Conservation (phyloP, 805 yeast species). For the Candida gorgasii region DNA sequence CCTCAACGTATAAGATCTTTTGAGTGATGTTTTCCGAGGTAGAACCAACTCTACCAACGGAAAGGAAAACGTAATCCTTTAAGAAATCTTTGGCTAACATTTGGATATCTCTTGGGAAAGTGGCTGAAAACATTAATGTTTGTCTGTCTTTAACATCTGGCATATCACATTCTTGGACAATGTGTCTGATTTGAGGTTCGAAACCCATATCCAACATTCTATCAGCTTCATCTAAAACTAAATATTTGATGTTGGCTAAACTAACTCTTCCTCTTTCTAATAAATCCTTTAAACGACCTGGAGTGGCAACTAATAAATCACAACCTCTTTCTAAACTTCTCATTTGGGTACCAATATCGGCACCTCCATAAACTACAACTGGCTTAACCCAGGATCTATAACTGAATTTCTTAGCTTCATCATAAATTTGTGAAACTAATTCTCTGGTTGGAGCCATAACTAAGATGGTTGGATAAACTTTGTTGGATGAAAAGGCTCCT, state of each 20-base stretch:
- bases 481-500: constrained; percentile 61
- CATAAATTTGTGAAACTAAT: constrained; percentile 93
- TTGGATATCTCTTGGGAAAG: constrained; percentile 98
- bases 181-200: constrained; percentile 98
- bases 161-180: constrained; percentile 98
- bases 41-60: constrained; percentile 99
- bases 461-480: constrained; percentile 91
- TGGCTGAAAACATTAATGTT: constrained; percentile 97
- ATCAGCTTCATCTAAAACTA: constrained; percentile 98
- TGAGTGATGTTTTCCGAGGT: constrained; percentile 98
- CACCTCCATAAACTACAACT: constrained; percentile 98
- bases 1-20: constrained; percentile 87
- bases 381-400: constrained; percentile 99
- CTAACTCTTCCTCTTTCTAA: constrained; percentile 94
- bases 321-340: constrained; percentile 91
- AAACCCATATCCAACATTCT: constrained; percentile 99
- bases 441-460: constrained; percentile 99
- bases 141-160: constrained; percentile 89
- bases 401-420: constrained; percentile 92
- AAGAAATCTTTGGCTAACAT: constrained; percentile 96
- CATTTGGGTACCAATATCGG: constrained; percentile 86
- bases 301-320: constrained; percentile 95
- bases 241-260: constrained; percentile 82
- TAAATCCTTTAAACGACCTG: constrained; percentile 97
- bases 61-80: constrained; percentile 90